Conservation (phyloP, 805 yeast species). For the Ogataea paraovalis region DNA sequence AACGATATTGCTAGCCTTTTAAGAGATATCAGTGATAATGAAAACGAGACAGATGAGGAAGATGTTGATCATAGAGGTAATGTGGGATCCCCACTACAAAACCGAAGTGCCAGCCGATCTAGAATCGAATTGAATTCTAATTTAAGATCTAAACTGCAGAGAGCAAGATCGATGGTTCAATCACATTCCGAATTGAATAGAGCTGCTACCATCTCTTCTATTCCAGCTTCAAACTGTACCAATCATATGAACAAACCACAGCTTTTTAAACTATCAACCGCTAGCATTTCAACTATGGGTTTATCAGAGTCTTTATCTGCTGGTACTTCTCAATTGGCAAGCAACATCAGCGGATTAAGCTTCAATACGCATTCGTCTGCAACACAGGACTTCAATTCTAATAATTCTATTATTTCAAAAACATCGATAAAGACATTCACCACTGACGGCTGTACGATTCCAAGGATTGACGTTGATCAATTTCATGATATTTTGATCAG, state of each 20-base stretch:
- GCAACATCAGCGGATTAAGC: slow-evolving; percentile 22
- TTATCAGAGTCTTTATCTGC: slow-evolving; percentile 14
- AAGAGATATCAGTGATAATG: not conserved
- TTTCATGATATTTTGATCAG: slow-evolving; percentile 48
- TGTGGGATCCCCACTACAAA: slow-evolving; percentile 39
- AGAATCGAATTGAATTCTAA: slow-evolving; percentile 15
- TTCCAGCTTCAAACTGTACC: not conserved
- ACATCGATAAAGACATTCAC: slow-evolving; percentile 40
- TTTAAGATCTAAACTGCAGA: slow-evolving; percentile 21
- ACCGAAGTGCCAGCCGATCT: slow-evolving; percentile 14
- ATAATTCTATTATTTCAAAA: slow-evolving; percentile 24
- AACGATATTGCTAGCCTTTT: not conserved
- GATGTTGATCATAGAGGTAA: slow-evolving; percentile 17
- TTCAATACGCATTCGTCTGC: slow-evolving; percentile 9
- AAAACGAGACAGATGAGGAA: slow-evolving; percentile 3
- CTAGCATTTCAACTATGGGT: slow-evolving; percentile 5
- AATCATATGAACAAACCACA: slow-evolving; percentile 5
- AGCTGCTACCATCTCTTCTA: not conserved
- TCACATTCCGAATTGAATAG: slow-evolving; percentile 7
- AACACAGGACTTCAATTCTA: slow-evolving; percentile 1
- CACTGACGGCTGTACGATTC: slow-evolving; percentile 57
- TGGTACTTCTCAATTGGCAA: slow-evolving; percentile 24
- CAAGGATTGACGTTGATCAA: slow-evolving; percentile 59
- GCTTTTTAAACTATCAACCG: slow-evolving; percentile 15
- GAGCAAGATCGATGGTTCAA: slow-evolving; percentile 27